phyloP scores from a whole-genome alignment of 768 basidiomycete species.

The Postia placenta region DNA sequence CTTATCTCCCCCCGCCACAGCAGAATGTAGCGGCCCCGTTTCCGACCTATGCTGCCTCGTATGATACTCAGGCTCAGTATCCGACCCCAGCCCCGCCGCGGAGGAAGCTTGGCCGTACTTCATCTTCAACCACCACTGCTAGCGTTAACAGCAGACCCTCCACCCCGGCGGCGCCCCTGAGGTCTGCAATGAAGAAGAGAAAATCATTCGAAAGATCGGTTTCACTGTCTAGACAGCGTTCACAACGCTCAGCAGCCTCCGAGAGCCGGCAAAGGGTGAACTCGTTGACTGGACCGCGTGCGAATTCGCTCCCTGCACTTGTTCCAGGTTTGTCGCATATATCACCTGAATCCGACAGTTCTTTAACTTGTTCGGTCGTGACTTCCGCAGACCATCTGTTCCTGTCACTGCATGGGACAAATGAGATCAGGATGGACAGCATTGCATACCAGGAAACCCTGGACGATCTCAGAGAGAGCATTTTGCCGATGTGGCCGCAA shows the following conservation, averaged over 20 bases:
- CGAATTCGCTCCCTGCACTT: conserved; percentile 25
- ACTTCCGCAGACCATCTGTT: conserved; percentile 58
- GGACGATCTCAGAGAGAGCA: conserved; percentile 48
- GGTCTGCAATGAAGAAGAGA: conserved; percentile 54
- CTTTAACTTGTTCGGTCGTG: neutral
- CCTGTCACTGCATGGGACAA: conserved; percentile 59
- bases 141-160: neutral
- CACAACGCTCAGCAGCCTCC: neutral
- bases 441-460: conserved; percentile 46
- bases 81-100: conserved; percentile 6
- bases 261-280: conserved; percentile 12
- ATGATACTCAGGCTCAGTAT: conserved; percentile 9
- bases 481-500: conserved; percentile 64
- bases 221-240: conserved; percentile 6
- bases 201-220: conserved; percentile 10
- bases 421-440: conserved; percentile 48
- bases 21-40: conserved; percentile 12
- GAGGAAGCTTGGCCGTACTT: conserved; percentile 2
- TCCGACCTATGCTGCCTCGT: conserved; percentile 12
- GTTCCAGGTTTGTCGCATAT: conserved; percentile 19
- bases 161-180: conserved; percentile 29
- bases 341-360: neutral
- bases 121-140: neutral
- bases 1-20: conserved; percentile 14
- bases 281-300: conserved; percentile 20